phyloP scores from a whole-genome alignment of 2,329 filamentous ascomycete genomes.

The Rutstroemia sp. region DNA sequence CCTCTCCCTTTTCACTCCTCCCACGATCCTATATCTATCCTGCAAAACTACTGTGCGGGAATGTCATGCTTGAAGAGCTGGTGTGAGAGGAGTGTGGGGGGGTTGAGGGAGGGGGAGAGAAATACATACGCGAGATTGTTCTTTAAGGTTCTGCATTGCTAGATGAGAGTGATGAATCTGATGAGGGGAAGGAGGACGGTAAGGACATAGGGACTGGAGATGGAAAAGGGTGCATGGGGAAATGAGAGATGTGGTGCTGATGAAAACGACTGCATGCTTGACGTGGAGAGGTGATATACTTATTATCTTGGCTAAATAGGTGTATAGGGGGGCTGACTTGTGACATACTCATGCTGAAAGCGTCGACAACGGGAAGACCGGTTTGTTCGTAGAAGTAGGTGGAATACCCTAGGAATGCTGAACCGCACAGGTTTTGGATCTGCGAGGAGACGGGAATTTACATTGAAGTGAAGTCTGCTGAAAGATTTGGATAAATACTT shows the following conservation, averaged over 20 bases:
- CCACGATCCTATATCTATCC: constrained; percentile 7
- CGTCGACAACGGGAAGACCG: constrained; percentile 39
- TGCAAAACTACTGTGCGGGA: constrained; percentile 5
- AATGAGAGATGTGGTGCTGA: constrained; percentile 46
- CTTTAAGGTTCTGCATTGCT: constrained; percentile 38
- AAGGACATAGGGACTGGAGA: constrained; percentile 36
- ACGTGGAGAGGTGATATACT: not conserved
- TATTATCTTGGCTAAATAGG: not conserved
- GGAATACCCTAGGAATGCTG: constrained; percentile 56
- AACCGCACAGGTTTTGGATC: constrained; percentile 50
- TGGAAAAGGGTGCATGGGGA: constrained; percentile 38
- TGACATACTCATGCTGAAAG: constrained; percentile 48
- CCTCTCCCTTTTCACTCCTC: not conserved
- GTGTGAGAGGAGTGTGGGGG: not conserved
- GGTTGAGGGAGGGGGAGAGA: not conserved
- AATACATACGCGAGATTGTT: constrained; percentile 22
- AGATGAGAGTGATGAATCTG: constrained; percentile 36
- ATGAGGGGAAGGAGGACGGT: constrained; percentile 38
- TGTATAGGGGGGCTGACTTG: not conserved
- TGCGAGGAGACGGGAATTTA: too few species aligned
- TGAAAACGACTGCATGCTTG: constrained; percentile 37
- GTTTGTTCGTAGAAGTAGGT: constrained; percentile 53
- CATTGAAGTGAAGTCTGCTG: too few species aligned
- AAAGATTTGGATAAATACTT: too few species aligned
- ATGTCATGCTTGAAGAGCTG: constrained; percentile 54